Conservation (phyloP, 2,329 filamentous ascomycete genomes). For the Colletotrichum sp. region DNA sequence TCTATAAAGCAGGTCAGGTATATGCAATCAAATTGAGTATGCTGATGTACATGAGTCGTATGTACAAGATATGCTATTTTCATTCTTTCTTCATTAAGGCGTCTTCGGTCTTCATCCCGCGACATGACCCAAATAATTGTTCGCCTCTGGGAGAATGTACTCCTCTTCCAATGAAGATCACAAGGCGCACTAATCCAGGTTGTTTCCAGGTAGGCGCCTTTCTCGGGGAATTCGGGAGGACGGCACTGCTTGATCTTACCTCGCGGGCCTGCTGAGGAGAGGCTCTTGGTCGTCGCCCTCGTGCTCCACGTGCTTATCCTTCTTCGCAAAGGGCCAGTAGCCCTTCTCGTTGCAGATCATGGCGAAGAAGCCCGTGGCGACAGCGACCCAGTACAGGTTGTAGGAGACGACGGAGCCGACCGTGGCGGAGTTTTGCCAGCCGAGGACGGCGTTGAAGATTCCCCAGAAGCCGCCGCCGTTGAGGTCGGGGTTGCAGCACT, state of each 20-base stretch:
- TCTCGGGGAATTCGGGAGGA: neutral
- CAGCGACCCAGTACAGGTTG: conserved; percentile 23
- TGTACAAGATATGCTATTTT: conserved; percentile 1
- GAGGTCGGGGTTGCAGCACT: conserved; percentile 68
- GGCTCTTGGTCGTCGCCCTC: conserved; percentile 20
- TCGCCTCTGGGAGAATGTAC: neutral
- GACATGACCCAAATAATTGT: neutral
- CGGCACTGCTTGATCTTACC: conserved; percentile 11
- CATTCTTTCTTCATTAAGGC: neutral
- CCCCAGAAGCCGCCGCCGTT: conserved; percentile 74
- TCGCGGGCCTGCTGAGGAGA: conserved; percentile 22
- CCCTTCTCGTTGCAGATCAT: conserved; percentile 23
- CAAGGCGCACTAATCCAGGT: neutral
- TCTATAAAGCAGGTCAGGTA: conserved; percentile 8
- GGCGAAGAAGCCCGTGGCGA: conserved; percentile 19
- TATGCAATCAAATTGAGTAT: neutral
- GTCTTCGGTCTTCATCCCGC: neutral
- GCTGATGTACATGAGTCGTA: neutral
- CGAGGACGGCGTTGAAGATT: conserved; percentile 74
- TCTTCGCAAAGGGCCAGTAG: conserved; percentile 8
- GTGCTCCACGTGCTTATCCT: neutral
- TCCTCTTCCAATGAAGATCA: neutral
- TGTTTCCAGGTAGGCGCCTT: neutral
- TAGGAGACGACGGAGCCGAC: conserved; percentile 24
- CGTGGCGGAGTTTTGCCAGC: conserved; percentile 50